Percentiles rank a stretch among this genome's conserved stretches.
Conservation (phyloP, 192 early-diverging fungal genomes). For the Coemansia sp. region DNA sequence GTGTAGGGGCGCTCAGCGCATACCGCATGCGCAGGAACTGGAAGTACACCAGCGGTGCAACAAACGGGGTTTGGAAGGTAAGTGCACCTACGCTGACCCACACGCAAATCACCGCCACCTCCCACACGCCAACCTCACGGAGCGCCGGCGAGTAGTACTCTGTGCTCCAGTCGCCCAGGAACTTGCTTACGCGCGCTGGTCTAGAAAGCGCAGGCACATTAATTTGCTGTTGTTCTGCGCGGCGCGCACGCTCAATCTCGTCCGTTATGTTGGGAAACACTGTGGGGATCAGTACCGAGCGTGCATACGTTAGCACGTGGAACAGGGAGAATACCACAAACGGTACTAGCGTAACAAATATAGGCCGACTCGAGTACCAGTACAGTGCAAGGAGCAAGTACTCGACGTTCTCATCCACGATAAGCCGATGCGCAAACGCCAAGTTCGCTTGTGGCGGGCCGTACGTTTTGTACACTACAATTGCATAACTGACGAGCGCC, state of each 20-base stretch:
- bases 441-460: constrained; percentile 50
- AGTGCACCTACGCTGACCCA: constrained; percentile 41
- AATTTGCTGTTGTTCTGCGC: constrained; percentile 2
- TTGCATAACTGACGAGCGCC: constrained; percentile 40
- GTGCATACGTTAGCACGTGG: constrained; percentile 44
- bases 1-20: constrained; percentile 44
- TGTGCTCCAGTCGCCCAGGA: constrained; percentile 41
- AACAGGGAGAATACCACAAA: constrained; percentile 52
- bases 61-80: constrained; percentile 44
- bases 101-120: constrained; percentile 42
- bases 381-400: constrained; percentile 45
- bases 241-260: constrained; percentile 42
- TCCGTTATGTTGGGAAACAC: constrained; percentile 26
- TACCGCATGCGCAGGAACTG: constrained; percentile 50
- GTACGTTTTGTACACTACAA: constrained; percentile 53
- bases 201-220: constrained; percentile 10
- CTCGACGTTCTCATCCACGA: constrained; percentile 52
- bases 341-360: constrained; percentile 40
- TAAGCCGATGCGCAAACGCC: constrained; percentile 35
- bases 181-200: constrained; percentile 31
- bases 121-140: constrained; percentile 48
- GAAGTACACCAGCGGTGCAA: constrained; percentile 36
- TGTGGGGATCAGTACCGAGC: constrained; percentile 36
- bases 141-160: constrained; percentile 40
- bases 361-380: constrained; percentile 31